phyloP scores from a whole-genome alignment of 176 grass and related monocot genomes.

The Carex pumila region DNA sequence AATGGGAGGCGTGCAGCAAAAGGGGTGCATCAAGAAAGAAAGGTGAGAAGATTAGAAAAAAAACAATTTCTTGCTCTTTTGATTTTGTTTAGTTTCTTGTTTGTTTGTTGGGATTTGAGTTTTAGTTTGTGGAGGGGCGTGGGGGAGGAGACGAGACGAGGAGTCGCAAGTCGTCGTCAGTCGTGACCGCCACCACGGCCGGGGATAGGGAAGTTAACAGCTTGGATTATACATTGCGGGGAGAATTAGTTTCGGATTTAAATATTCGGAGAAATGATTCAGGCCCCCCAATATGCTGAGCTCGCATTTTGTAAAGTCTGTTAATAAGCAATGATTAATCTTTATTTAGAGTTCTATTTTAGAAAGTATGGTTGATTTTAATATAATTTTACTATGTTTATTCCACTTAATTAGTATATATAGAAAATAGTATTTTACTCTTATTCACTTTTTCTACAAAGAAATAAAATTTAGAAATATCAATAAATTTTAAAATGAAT shows the following conservation, averaged over 20 bases:
- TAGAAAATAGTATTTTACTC: background rate
- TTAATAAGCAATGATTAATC: background rate
- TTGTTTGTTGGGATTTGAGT: background rate
- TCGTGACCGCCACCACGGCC: constrained; percentile 6
- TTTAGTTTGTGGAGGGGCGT: background rate
- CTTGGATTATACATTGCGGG: background rate
- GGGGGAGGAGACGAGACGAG: background rate
- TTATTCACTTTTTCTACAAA: background rate
- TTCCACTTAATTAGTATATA: background rate
- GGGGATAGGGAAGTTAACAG: background rate
- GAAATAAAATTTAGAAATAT: background rate
- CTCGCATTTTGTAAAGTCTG: background rate
- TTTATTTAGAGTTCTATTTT: background rate
- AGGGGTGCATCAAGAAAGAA: constrained; percentile 62
- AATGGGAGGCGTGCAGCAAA: constrained; percentile 77
- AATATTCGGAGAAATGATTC: background rate
- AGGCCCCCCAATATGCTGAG: background rate
- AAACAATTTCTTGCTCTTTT: constrained; percentile 1
- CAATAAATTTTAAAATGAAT: background rate
- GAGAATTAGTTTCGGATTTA: background rate
- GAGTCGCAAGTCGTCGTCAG: background rate
- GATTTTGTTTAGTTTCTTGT: background rate
- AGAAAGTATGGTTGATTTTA: background rate
- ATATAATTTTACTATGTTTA: background rate
- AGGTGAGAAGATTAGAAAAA: background rate